Percentiles rank a stretch among this genome's conserved stretches.
Evolutionary conservation across 257 asterid species (phyloP).

Genomic region (Jaltomata sinuosa): DNA sequence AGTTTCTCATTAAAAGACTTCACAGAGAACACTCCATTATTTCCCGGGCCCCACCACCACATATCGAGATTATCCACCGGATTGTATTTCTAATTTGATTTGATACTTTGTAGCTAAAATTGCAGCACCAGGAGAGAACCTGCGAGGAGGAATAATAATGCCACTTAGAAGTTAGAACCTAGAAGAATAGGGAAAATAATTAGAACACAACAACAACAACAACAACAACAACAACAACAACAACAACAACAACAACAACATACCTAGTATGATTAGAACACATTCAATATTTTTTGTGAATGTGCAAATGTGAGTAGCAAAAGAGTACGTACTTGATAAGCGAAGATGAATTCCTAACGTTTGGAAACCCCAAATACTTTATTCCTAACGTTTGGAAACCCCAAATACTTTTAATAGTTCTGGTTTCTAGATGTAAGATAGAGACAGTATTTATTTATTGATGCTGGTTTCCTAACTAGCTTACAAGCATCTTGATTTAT

Average conservation of each 20-base stretch:
- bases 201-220: background rate
- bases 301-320: background rate
- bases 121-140: background rate
- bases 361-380: background rate
- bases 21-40: background rate
- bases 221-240: no score
- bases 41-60: background rate
- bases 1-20: background rate
- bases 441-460: background rate
- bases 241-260: background rate
- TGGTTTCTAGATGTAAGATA: background rate
- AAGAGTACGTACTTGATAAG: background rate
- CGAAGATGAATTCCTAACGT: background rate
- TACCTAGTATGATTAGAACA: no score
- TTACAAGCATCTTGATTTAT: background rate
- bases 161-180: background rate
- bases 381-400: background rate
- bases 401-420: background rate
- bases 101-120: background rate
- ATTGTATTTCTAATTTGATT: background rate
- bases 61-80: background rate
- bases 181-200: background rate
- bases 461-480: background rate
- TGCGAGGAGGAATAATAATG: background rate
- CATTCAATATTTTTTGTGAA: background rate